Conservation (phyloP, 176 grass and related monocot genomes). For the Oryza brachyantha region DNA sequence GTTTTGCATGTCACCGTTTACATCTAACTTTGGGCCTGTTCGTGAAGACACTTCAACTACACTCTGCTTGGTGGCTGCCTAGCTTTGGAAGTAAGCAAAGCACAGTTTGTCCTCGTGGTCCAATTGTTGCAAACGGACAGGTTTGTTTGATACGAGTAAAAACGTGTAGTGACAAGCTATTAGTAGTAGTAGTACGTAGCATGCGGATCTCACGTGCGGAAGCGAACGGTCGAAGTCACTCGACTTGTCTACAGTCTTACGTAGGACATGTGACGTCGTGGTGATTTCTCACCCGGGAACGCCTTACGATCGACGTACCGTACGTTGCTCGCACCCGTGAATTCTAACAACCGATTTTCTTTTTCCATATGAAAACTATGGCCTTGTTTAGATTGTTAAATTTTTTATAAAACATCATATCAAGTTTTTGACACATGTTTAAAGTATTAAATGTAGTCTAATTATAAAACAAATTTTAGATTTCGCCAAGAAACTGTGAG, state of each 20-base stretch:
- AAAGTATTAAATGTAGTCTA: too few relatives aligned
- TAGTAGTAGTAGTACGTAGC: not conserved
- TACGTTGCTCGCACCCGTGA: too few relatives aligned
- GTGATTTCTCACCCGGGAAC: not conserved
- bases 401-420: too few relatives aligned
- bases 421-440: too few relatives aligned
- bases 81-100: conserved; percentile 14
- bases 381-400: too few relatives aligned
- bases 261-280: not conserved
- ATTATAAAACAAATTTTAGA: too few relatives aligned
- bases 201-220: not conserved
- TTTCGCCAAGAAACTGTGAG: too few relatives aligned
- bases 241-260: not conserved
- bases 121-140: not conserved
- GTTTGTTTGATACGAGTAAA: not conserved
- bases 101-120: not conserved
- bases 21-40: not conserved
- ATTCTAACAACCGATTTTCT: too few relatives aligned
- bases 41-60: not conserved
- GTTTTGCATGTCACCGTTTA: not conserved
- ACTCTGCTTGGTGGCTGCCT: not conserved
- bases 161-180: too few relatives aligned
- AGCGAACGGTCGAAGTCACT: not conserved
- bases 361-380: too few relatives aligned
- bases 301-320: too few relatives aligned